Evolutionary conservation across 2,329 filamentous ascomycete genomes (phyloP), one percentile per base, ranked within the genome.

Genomic region (Polytolypa hystricis): DNA sequence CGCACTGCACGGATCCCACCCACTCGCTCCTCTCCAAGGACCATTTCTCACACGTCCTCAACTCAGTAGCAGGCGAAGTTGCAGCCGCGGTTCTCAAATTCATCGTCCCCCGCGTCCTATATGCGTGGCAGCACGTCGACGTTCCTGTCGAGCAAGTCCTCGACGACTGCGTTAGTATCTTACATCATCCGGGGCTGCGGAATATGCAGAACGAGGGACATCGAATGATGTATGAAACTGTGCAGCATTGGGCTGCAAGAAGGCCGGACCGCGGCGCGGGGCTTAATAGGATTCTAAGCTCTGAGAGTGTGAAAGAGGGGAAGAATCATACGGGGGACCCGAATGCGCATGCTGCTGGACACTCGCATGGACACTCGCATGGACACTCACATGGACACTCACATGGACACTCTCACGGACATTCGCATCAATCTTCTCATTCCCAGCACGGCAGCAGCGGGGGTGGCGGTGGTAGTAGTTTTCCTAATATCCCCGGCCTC

Each of bases 51-150:
- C 85, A 87, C 51, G 60, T 84, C 7, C 66, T 87, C 38, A 86
- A 87, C 61, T 73, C 81, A 7, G 81, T 79, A 42, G 81, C 81
- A n/a, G 81, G 83, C 4, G 70, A 77, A 28, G 73, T 87, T 10
- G 81, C 82, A 5, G 66, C 78, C 4, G 78, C 77, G 0, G 81
- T 94, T 40, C 64, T 96, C 16, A 78, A 93, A 66, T 96, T 93
- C 50, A 76, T 82, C 20, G 84, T 86, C 1, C 89, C 89, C 2
- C 82, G 89, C 21, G 66, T 96, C 32, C 70, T 98, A 14, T 93
- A 89, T 54, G 89, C 87, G 3, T 96, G 87, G 85, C 84, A 96
- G 46, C 83, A 96, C 55, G 74, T 81, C 2, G 77, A 80, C 29
- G 78, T 94, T 0, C 76, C 84, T 0, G 80, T 91, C 3, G 74